Evolutionary conservation across 139 green algal genomes (phyloP).

Genomic region (Auxenochlorella pyrenoidosa): DNA sequence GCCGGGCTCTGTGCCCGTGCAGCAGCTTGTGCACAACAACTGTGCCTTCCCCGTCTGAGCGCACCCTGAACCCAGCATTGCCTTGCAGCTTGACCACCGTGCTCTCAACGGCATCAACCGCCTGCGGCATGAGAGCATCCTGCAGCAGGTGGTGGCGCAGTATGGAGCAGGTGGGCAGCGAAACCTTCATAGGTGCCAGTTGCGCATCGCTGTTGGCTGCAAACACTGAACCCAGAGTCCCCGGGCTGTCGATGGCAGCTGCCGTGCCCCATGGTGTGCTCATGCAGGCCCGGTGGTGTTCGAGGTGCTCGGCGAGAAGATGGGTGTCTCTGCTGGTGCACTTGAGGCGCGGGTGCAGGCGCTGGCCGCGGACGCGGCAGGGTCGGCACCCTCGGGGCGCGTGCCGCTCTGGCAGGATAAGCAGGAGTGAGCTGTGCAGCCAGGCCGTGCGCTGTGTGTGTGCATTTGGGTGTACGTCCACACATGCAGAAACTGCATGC

Average conservation of each 20-base stretch:
- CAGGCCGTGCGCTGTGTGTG: not conserved
- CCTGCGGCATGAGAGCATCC: not conserved
- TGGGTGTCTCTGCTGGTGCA: not conserved
- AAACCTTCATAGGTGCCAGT: too few relatives aligned
- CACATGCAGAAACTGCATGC: not conserved
- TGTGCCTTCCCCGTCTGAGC: not conserved
- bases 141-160: not conserved
- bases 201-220: not conserved
- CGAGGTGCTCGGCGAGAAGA: not conserved
- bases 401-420: not conserved
- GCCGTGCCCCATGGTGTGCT: not conserved
- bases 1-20: not conserved
- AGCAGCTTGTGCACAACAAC: not conserved
- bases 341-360: not conserved
- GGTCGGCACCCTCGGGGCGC: not conserved
- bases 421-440: not conserved
- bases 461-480: not conserved
- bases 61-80: not conserved
- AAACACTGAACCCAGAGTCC: too few relatives aligned
- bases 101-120: not conserved
- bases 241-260: too few relatives aligned
- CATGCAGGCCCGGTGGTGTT: constrained; percentile 20
- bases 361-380: constrained; percentile 7
- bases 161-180: constrained; percentile 13
- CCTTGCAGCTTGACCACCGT: constrained; percentile 15